A percentile compares a stretch with the other conserved stretches of the same genome.
Evolutionary conservation across 2,329 filamentous ascomycete species (phyloP).

Genomic region (Teratosphaeria gauchensis): DNA sequence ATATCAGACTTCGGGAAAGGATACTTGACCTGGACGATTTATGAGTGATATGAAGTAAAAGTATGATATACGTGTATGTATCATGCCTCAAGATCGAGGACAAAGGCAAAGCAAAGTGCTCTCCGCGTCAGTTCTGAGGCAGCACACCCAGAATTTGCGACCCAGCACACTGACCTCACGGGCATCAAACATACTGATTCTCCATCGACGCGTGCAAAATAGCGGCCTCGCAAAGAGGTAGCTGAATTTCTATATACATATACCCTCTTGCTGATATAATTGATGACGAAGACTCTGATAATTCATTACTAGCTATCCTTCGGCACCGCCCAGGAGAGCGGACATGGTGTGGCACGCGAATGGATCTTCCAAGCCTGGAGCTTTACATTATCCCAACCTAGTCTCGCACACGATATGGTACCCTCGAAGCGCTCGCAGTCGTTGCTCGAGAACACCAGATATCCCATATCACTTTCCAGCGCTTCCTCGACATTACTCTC

Average conservation of each 20-base stretch:
- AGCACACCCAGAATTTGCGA: too few relatives aligned
- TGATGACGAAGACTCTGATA: not conserved
- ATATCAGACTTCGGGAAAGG: too few relatives aligned
- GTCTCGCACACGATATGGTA: conserved; percentile 4
- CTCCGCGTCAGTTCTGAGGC: too few relatives aligned
- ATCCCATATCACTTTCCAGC: conserved; percentile 3
- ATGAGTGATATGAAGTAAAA: too few relatives aligned
- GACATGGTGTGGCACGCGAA: not conserved
- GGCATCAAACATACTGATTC: too few relatives aligned
- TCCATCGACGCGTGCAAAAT: too few relatives aligned
- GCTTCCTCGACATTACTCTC: not conserved
- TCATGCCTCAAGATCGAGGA: too few relatives aligned
- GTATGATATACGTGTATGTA: too few relatives aligned
- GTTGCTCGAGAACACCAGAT: conserved; percentile 6
- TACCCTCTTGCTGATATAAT: not conserved
- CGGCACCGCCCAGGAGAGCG: not conserved
- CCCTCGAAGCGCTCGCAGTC: conserved; percentile 6
- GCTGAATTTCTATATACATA: not conserved
- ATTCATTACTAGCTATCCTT: not conserved
- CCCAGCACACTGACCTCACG: too few relatives aligned
- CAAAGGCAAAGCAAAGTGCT: too few relatives aligned
- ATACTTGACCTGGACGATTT: too few relatives aligned
- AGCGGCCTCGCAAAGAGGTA: not conserved
- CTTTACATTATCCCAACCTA: conserved; percentile 7
- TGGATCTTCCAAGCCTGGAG: conserved; percentile 5